phyloP scores from a whole-genome alignment of 208 protist genomes.

The Acanthamoeba royreba region DNA sequence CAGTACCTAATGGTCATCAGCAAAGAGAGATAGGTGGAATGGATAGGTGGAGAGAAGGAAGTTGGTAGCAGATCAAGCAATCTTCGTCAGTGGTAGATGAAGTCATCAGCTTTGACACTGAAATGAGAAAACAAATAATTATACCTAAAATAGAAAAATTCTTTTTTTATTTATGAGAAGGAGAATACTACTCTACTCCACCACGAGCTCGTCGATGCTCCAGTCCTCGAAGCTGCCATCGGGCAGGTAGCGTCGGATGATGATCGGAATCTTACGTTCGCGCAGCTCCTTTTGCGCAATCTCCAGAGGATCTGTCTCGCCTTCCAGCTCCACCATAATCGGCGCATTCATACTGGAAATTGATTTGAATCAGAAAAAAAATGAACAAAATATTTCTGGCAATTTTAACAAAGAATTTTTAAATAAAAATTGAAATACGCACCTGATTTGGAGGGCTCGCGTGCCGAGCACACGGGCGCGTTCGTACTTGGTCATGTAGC shows the following conservation, averaged over 20 bases:
- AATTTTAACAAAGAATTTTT: background rate
- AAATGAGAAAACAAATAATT: no score
- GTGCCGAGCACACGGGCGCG: constrained; percentile 96
- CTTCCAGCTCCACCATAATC: constrained; percentile 94
- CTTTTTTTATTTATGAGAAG: no score
- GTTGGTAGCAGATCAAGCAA: no score
- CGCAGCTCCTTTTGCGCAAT: constrained; percentile 97
- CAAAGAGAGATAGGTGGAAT: no score
- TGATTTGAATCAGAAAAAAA: background rate
- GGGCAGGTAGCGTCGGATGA: constrained; percentile 93
- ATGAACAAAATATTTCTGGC: background rate
- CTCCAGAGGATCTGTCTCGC: constrained; percentile 96
- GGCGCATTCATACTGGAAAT: constrained; percentile 93
- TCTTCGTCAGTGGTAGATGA: no score
- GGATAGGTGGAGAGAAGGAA: no score
- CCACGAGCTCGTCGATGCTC: constrained; percentile 61
- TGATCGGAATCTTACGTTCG: constrained; percentile 96
- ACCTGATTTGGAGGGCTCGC: constrained; percentile 96
- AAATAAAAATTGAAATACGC: background rate
- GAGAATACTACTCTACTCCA: background rate
- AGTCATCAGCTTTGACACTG: no score
- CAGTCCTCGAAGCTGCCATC: constrained; percentile 93
- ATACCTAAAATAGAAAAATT: no score
- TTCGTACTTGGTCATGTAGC: constrained; percentile 99
- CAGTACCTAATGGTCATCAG: no score